A percentile compares a stretch with the other conserved stretches of the same genome.
Evolutionary conservation across 1,284 basidiomycete species (phyloP).

Genomic region (Inonotus hispidus): DNA sequence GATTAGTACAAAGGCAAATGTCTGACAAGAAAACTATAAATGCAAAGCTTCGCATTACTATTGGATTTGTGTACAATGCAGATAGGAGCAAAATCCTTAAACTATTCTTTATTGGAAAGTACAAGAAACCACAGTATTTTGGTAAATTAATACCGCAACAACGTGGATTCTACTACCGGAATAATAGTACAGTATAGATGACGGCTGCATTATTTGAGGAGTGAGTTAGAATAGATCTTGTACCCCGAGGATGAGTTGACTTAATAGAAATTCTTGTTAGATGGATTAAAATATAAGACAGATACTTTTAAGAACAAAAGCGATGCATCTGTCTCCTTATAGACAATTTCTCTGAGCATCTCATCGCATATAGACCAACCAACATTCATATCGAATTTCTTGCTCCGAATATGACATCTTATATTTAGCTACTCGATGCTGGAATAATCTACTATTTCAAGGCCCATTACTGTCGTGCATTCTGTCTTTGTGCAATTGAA

Average conservation of each 20-base stretch:
- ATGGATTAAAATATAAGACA: not conserved
- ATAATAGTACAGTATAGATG: constrained; percentile 35
- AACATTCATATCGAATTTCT: constrained; percentile 28
- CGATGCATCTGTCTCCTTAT: constrained; percentile 5
- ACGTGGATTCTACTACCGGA: constrained; percentile 30
- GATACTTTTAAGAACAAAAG: not conserved
- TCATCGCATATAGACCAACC: constrained; percentile 11
- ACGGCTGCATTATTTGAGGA: constrained; percentile 29
- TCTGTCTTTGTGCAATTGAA: constrained; percentile 28
- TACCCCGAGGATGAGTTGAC: no score
- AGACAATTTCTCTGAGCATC: constrained; percentile 17
- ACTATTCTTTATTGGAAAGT: constrained; percentile 31
- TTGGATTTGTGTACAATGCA: constrained; percentile 28
- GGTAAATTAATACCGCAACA: constrained; percentile 19
- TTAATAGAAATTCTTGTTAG: not conserved
- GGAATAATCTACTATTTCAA: constrained; percentile 30
- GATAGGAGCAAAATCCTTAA: constrained; percentile 27
- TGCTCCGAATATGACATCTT: constrained; percentile 27
- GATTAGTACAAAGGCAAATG: constrained; percentile 23
- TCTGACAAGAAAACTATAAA: constrained; percentile 26
- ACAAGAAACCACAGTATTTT: constrained; percentile 28
- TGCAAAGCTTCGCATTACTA: constrained; percentile 28
- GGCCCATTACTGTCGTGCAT: constrained; percentile 23
- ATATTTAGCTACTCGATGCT: constrained; percentile 29
- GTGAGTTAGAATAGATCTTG: no score